Percentiles rank a stretch among this genome's conserved stretches.
Conservation (phyloP, 2,329 filamentous ascomycete species). For the Colletotrichum sublineola region DNA sequence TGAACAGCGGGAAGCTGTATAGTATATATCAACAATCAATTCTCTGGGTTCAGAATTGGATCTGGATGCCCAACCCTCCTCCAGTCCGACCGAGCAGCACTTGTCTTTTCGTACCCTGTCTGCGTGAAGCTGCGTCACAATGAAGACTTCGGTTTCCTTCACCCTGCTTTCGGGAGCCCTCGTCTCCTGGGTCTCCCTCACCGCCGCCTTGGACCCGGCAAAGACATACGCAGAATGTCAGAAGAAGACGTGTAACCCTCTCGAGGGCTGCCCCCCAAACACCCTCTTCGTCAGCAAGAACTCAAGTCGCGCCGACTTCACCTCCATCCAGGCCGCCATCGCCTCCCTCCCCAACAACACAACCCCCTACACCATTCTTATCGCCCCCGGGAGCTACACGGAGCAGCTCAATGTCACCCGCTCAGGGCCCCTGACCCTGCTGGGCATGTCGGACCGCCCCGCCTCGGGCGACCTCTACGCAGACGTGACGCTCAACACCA, state of each 20-base stretch:
- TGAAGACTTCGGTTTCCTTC: slow-evolving; percentile 34
- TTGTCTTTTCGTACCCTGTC: neutral
- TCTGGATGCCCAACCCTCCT: neutral
- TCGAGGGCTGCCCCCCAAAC: slow-evolving; percentile 54
- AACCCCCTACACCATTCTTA: slow-evolving; percentile 66
- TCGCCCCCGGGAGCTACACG: slow-evolving; percentile 70
- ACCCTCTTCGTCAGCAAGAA: slow-evolving; percentile 58
- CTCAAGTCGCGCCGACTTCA: slow-evolving; percentile 53
- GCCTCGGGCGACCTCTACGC: slow-evolving; percentile 51
- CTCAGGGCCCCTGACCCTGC: slow-evolving; percentile 69
- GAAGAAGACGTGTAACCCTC: slow-evolving; percentile 49
- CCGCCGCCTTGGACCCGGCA: slow-evolving; percentile 43
- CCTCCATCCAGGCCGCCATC: slow-evolving; percentile 57
- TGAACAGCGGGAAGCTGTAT: neutral
- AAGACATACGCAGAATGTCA: slow-evolving; percentile 51
- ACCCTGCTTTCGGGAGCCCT: slow-evolving; percentile 23
- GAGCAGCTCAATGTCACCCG: slow-evolving; percentile 77
- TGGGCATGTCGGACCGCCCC: slow-evolving; percentile 67
- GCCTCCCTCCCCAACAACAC: slow-evolving; percentile 56
- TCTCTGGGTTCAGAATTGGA: slow-evolving; percentile 2
- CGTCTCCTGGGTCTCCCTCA: slow-evolving; percentile 12
- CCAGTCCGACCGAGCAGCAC: slow-evolving; percentile 1
- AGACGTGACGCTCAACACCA: slow-evolving; percentile 58
- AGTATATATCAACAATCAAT: slow-evolving; percentile 24
- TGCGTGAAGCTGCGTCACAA: slow-evolving; percentile 19